Base-by-base conservation (phyloP, 1,284 basidiomycete genomes). In the Wallemia hederae region DNA sequence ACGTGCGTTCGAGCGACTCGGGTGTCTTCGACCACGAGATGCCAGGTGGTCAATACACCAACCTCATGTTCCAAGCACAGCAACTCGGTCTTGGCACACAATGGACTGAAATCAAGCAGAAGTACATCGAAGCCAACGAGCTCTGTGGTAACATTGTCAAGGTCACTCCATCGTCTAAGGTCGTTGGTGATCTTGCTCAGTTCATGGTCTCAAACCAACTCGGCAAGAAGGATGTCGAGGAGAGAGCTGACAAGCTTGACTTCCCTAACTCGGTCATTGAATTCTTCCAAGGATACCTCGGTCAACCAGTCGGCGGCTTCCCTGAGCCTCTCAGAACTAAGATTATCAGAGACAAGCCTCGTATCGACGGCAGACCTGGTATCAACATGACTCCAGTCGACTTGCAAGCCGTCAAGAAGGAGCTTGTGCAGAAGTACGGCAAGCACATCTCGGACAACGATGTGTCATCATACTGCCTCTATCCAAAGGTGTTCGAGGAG, bases 21-120 rank as follows among this genome's bases (percentile, higher is more conserved):
- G 90, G 86, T 73, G 91, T 97, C 63, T 98, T 97, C 70, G 91
- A 92, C 70, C 94, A 98, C 74, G 91, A 98, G 75, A 99, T 99
- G 94, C 94, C 94, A 60, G 94, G 94, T 71, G 92, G 91, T 59
- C 88, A 92, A 71, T 92, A 91, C 74, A 92, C 88, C 61, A 92
- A 92, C 74, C 73, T 92, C 65, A 87, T 87, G 83, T 98, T 99
- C 87, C 94, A 98, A 81, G 89, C 92, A 64, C 79, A 89, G 62
- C 91, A 97, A 73, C 81, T 98, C 60, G 94, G 94, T 65, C 80
- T 99, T 39, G 91, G 94, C 64, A 88, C 88, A 24, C 91, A 97
- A 71, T 99, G 94, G 94, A 80, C 82, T 65, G 91, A 90, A 70
- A 89, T 99, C 76, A 99, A 99, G 77, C 82, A 83, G 76, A 94